Percentiles rank a stretch among this genome's conserved stretches.
Evolutionary conservation across 2,329 filamentous ascomycete species (phyloP).

Genomic region (Apiospora kogelbergensis): DNA sequence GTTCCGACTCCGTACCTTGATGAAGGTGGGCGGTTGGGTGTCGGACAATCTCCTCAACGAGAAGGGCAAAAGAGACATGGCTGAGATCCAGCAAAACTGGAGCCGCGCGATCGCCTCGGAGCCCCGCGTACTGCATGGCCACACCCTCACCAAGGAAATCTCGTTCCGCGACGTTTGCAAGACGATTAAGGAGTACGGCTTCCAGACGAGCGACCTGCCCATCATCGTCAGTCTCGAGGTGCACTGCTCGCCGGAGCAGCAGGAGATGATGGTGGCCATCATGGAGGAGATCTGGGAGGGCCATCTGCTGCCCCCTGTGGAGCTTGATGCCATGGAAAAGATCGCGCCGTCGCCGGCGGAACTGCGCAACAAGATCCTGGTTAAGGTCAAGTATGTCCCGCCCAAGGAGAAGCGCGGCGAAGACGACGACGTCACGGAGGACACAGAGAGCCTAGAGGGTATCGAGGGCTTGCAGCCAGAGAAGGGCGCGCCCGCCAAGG

Average conservation of each 20-base stretch:
- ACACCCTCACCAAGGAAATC: conserved; percentile 86
- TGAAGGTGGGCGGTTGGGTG: not conserved
- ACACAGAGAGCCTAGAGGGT: conserved; percentile 17
- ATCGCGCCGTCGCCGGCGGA: conserved; percentile 67
- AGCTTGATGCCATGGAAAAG: conserved; percentile 37
- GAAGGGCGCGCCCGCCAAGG: conserved; percentile 33
- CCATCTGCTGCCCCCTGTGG: conserved; percentile 61
- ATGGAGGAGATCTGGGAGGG: conserved; percentile 81
- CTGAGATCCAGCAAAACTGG: conserved; percentile 61
- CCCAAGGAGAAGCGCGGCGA: conserved; percentile 23
- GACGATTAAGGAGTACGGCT: conserved; percentile 77
- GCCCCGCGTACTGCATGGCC: conserved; percentile 80
- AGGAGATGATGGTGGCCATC: conserved; percentile 86
- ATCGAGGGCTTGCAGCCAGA: not conserved
- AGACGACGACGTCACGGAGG: conserved; percentile 24
- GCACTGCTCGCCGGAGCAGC: conserved; percentile 77
- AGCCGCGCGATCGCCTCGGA: conserved; percentile 59
- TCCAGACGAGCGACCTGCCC: conserved; percentile 73
- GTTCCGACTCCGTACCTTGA: not conserved
- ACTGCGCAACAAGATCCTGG: conserved; percentile 74
- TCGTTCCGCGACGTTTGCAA: conserved; percentile 83
- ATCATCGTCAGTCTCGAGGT: conserved; percentile 94
- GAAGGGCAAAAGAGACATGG: conserved; percentile 56
- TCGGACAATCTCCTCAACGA: conserved; percentile 35
- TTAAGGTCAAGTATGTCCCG: conserved; percentile 75